Evolutionary conservation across 495 filamentous ascomycete species (phyloP).

Genomic region (Penicillium malachiteum): DNA sequence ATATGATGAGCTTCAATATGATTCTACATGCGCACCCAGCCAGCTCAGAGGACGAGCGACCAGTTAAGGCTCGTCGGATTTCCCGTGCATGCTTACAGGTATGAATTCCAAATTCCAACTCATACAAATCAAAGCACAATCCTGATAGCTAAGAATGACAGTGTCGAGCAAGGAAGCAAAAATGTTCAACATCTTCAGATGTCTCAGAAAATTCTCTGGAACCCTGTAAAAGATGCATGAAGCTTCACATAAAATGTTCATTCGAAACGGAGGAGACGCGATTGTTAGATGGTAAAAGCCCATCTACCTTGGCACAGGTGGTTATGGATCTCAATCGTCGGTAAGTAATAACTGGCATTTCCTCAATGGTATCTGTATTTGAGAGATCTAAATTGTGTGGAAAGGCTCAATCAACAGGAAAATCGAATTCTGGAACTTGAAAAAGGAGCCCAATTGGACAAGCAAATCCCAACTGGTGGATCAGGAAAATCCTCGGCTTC

Average conservation of each 20-base stretch:
- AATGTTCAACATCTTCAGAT: conserved; percentile 8
- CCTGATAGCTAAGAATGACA: neutral
- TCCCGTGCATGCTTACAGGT: conserved; percentile 15
- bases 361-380: neutral
- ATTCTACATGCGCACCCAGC: neutral
- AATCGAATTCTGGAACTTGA: conserved; percentile 15
- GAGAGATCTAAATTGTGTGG: neutral
- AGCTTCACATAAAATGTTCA: conserved; percentile 12
- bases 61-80: conserved; percentile 10
- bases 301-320: conserved; percentile 14
- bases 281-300: conserved; percentile 10
- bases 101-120: neutral
- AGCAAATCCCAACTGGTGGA: neutral
- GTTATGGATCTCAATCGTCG: conserved; percentile 15
- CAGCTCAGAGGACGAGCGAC: conserved; percentile 4
- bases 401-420: conserved; percentile 21
- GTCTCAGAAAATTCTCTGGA: conserved; percentile 2
- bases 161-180: conserved; percentile 22
- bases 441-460: neutral
- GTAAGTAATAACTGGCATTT: neutral
- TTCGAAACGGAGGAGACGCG: conserved; percentile 15
- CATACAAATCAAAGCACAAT: neutral
- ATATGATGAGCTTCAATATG: neutral
- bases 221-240: conserved; percentile 16
- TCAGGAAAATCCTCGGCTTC: neutral